Evolutionary conservation across 768 basidiomycete species (phyloP), one percentile per base, ranked within the genome.

Genomic region (Xerocomellus chrysenteron): DNA sequence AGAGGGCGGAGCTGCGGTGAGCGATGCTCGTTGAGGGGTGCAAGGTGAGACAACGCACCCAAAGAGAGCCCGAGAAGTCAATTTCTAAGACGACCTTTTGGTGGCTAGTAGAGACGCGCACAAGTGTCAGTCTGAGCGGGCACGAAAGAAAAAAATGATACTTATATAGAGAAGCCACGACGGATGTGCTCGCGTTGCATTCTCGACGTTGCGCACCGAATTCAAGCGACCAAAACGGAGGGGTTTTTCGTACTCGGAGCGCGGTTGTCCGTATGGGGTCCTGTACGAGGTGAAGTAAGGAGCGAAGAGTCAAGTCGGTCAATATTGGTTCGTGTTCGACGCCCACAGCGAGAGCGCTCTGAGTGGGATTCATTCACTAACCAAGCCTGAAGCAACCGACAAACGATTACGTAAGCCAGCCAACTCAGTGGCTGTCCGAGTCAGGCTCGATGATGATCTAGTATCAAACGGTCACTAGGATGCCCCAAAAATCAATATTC

Each of bases 81-180:
- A 98, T 85, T 76, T 96, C 93, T 63, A 98, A 78, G 59, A 92
- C 90, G 49, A 97, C 94, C 72, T 93, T 93, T 82, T 98, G 96
- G 76, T 96, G 91, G 75, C 89, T 92, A 86, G 88, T 93, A 86
- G 72, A 87, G 71, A 85, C 79, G 72, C 65, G 69, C 65, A 58
- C 5, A 50, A 71, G 77, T 70, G 84, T 82, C 81, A 82, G 72
- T 59, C 75, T 65, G 71, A 26, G 45, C 52, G 52, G 48, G 39
- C 49, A 50, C 50, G 45, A 33, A 54, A 60, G 55, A 54, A 56
- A 71, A 59, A 76, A 75, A 58, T n/a, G 67, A 67, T 65, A 91
- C 91, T 84, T 89, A 93, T 92, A 93, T 86, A 68, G 87, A 81
- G 82, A 94, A 93, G 66, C 91, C 91, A 74, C 90, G 84, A 64